phyloP scores from a whole-genome alignment of 306 rosid genomes.

The Coriaria nepalensis region DNA sequence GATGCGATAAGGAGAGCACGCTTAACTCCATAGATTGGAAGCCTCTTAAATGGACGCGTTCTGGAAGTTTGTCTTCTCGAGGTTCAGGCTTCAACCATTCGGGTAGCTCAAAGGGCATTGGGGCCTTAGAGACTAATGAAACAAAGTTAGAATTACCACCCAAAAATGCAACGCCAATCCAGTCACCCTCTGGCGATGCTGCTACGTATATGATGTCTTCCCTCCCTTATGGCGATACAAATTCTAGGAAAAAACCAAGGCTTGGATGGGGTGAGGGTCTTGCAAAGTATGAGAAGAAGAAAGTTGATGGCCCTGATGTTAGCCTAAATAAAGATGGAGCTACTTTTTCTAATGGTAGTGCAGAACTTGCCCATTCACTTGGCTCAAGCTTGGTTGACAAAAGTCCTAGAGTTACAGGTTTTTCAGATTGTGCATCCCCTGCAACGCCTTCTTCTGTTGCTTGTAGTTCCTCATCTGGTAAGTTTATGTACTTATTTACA shows the following conservation, averaged over 20 bases:
- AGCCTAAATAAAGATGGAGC: conserved; percentile 38
- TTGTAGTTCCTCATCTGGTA: conserved; percentile 97
- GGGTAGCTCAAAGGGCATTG: conserved; percentile 56
- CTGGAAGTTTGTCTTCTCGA: conserved; percentile 80
- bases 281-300: conserved; percentile 92
- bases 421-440: conserved; percentile 79
- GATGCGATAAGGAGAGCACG: conserved; percentile 49
- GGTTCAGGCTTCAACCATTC: conserved; percentile 83
- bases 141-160: conserved; percentile 39
- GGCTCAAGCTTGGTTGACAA: conserved; percentile 48
- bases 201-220: conserved; percentile 60
- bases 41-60: conserved; percentile 84
- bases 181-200: conserved; percentile 61
- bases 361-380: conserved; percentile 32
- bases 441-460: conserved; percentile 95
- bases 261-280: conserved; percentile 97
- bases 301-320: conserved; percentile 71
- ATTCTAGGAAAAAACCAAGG: conserved; percentile 82
- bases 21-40: conserved; percentile 67
- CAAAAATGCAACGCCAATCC: conserved; percentile 37
- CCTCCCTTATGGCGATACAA: conserved; percentile 50
- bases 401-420: conserved; percentile 46
- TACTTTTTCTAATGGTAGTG: conserved; percentile 25
- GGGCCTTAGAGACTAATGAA: conserved; percentile 51
- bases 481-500: not conserved